Conservation (phyloP, 2,329 filamentous ascomycete species). For the Penicillium sp. region DNA sequence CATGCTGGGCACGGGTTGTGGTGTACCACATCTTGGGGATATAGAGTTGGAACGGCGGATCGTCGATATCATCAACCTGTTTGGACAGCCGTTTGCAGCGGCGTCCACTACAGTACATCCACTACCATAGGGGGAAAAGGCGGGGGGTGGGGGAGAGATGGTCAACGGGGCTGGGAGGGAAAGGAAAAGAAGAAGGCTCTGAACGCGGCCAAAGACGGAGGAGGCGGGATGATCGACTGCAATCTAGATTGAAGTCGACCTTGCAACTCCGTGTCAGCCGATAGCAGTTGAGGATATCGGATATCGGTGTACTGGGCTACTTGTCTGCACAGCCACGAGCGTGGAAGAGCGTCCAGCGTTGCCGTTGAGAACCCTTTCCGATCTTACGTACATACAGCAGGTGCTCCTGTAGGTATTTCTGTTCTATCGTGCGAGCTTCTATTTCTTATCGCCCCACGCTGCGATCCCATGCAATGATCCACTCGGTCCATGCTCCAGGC, state of each 20-base stretch:
- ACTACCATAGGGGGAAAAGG: not conserved
- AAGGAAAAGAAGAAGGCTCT: conserved; percentile 19
- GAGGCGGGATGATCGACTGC: not conserved
- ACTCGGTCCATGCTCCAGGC: conserved; percentile 8
- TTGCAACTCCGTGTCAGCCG: no score
- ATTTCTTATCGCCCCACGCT: conserved; percentile 1
- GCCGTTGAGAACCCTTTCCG: no score
- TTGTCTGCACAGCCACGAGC: conserved; percentile 1
- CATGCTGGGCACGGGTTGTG: conserved; percentile 16
- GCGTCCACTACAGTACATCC: not conserved
- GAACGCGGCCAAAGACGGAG: not conserved
- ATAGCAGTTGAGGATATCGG: not conserved
- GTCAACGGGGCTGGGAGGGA: conserved; percentile 5
- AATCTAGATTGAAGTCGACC: not conserved
- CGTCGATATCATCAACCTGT: conserved; percentile 17
- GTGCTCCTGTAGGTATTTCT: no score
- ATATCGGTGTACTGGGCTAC: not conserved
- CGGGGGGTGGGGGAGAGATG: not conserved
- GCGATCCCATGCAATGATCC: conserved; percentile 1
- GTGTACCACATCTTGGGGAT: conserved; percentile 4
- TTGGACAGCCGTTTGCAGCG: conserved; percentile 17
- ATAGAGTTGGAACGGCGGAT: conserved; percentile 11
- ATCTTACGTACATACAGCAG: no score
- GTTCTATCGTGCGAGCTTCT: no score
- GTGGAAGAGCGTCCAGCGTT: no score